Evolutionary conservation across 371 early-diverging fungal genomes (phyloP).

Genomic region (Mucor circinelloides): DNA sequence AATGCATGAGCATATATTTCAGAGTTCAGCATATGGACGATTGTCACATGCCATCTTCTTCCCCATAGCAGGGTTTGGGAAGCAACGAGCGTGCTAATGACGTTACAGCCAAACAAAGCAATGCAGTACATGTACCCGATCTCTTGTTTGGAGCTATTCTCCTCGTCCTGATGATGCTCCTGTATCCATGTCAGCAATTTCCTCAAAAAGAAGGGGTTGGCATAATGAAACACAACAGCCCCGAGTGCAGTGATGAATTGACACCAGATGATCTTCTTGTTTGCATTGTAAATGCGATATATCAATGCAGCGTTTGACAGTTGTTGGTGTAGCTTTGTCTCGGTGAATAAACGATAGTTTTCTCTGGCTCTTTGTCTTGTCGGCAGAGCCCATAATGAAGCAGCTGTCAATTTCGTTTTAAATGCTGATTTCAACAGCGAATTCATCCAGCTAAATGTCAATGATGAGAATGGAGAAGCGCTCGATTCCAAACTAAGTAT

Average conservation of each 20-base stretch:
- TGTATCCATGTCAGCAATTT: slow-evolving; percentile 52
- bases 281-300: slow-evolving; percentile 35
- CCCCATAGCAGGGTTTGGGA: slow-evolving; percentile 65
- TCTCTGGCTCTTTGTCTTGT: slow-evolving; percentile 45
- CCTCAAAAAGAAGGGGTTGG: slow-evolving; percentile 56
- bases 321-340: slow-evolving; percentile 4
- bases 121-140: slow-evolving; percentile 53
- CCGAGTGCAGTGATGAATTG: slow-evolving; percentile 56
- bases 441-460: slow-evolving; percentile 82
- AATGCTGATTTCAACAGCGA: slow-evolving; percentile 67
- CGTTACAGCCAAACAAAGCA: slow-evolving; percentile 57
- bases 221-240: slow-evolving; percentile 57
- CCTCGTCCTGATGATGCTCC: slow-evolving; percentile 28
- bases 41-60: slow-evolving; percentile 58
- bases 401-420: slow-evolving; percentile 54
- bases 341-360: slow-evolving; percentile 34
- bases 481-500: slow-evolving; percentile 61
- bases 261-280: slow-evolving; percentile 31
- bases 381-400: slow-evolving; percentile 74
- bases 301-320: slow-evolving; percentile 5
- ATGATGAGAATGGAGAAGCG: slow-evolving; percentile 63
- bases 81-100: slow-evolving; percentile 56
- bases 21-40: slow-evolving; percentile 59
- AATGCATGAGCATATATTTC: slow-evolving; percentile 61
- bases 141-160: slow-evolving; percentile 23